A percentile compares a stretch with the other conserved stretches of the same genome.
Evolutionary conservation across 2,329 filamentous ascomycete species (phyloP).

Genomic region (Cladophialophora yegresii): DNA sequence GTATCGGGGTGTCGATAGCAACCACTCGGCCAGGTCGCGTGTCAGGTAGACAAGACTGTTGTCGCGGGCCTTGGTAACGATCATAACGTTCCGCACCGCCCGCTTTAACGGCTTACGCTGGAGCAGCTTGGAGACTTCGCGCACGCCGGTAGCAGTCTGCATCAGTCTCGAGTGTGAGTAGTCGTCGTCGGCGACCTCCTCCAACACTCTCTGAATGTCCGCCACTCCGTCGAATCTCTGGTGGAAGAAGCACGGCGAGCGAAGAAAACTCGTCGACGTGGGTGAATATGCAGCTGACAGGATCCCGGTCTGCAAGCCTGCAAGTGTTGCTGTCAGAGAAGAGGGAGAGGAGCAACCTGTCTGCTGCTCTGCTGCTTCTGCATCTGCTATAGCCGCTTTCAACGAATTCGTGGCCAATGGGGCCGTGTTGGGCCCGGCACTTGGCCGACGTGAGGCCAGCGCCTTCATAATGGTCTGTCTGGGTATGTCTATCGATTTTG

Average conservation of each 20-base stretch:
- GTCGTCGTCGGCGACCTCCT: slow-evolving; percentile 85
- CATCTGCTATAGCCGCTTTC: slow-evolving; percentile 14
- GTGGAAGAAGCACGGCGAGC: slow-evolving; percentile 97
- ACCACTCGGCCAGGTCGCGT: slow-evolving; percentile 81
- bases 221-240: slow-evolving; percentile 95
- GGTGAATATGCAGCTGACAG: slow-evolving; percentile 48
- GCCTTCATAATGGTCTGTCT: slow-evolving; percentile 83
- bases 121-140: slow-evolving; percentile 93
- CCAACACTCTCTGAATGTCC: slow-evolving; percentile 89
- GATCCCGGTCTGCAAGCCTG: slow-evolving; percentile 51
- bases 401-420: slow-evolving; percentile 22
- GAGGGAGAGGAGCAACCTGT: slow-evolving; percentile 54
- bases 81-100: slow-evolving; percentile 93
- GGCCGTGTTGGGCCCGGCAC: slow-evolving; percentile 60
- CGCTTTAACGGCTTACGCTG: slow-evolving; percentile 89
- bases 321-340: slow-evolving; percentile 63
- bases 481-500: slow-evolving; percentile 67
- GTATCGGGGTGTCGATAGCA: slow-evolving; percentile 85
- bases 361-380: slow-evolving; percentile 31
- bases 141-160: slow-evolving; percentile 90
- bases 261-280: slow-evolving; percentile 63
- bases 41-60: slow-evolving; percentile 90
- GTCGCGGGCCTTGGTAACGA: slow-evolving; percentile 95
- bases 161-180: slow-evolving; percentile 92
- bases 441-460: slow-evolving; percentile 62